Evolutionary conservation across 129 eudicot genomes (phyloP).

Genomic region (Heracleum sosnowskyi): DNA sequence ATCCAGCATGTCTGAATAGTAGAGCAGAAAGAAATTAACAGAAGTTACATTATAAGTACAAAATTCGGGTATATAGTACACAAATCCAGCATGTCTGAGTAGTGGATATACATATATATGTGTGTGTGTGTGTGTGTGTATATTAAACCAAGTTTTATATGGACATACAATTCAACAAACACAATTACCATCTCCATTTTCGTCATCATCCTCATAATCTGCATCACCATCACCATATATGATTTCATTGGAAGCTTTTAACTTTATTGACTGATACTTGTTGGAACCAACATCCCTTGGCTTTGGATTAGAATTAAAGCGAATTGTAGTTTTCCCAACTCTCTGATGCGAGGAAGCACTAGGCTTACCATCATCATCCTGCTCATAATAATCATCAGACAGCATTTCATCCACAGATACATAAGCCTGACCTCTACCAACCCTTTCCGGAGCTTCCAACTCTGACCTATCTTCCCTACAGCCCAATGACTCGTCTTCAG

Average conservation of each 20-base stretch:
- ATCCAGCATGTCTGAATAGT: neutral
- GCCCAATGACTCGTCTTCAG: conserved; percentile 4
- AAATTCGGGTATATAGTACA: neutral
- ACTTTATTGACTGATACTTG: conserved; percentile 38
- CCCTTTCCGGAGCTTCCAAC: neutral
- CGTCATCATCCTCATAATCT: conserved; percentile 55
- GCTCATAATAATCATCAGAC: conserved; percentile 43
- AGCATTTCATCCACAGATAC: conserved; percentile 20
- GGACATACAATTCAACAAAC: neutral
- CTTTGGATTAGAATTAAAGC: conserved; percentile 37
- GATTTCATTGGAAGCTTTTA: conserved; percentile 31
- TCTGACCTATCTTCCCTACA: neutral
- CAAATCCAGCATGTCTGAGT: neutral
- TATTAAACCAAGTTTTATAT: neutral
- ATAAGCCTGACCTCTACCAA: conserved; percentile 5
- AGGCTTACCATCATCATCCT: conserved; percentile 70
- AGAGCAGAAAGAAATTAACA: neutral
- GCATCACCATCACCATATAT: conserved; percentile 39
- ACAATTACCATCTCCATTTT: conserved; percentile 47
- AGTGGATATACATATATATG: neutral
- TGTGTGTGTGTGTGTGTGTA: neutral
- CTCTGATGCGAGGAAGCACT: conserved; percentile 56
- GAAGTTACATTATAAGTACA: neutral
- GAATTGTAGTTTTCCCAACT: conserved; percentile 31
- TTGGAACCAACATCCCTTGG: conserved; percentile 23